Evolutionary conservation across 2,329 filamentous ascomycete species (phyloP).

Genomic region (Leptographium procerum): DNA sequence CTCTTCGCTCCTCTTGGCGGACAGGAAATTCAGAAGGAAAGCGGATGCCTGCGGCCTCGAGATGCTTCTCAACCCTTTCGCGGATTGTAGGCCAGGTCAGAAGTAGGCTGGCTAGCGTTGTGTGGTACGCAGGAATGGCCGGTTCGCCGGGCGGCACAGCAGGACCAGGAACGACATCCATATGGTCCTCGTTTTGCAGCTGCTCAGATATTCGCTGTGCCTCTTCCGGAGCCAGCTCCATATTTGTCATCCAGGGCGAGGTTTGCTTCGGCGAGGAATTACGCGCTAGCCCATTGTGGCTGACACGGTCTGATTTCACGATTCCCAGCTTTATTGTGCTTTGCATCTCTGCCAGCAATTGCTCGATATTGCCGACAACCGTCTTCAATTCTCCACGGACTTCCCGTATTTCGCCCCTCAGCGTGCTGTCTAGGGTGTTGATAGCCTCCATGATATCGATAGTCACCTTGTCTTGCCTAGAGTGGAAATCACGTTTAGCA

Average conservation of each 20-base stretch:
- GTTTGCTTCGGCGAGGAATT: conserved; percentile 8
- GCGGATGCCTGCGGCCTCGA: conserved; percentile 38
- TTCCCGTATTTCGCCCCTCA: not conserved
- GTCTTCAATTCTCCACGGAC: not conserved
- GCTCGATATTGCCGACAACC: not conserved
- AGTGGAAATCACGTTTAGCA: not conserved
- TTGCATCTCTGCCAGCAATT: not conserved
- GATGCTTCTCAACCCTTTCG: conserved; percentile 43
- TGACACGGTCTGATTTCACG: not conserved
- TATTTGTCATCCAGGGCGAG: not conserved
- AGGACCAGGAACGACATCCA: conserved; percentile 35
- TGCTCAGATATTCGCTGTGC: conserved; percentile 23
- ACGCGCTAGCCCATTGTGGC: not conserved
- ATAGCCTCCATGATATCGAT: conserved; percentile 50
- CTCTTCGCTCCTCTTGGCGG: conserved; percentile 60
- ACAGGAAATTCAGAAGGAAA: conserved; percentile 64
- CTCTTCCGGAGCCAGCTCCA: conserved; percentile 15
- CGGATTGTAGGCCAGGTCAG: conserved; percentile 61
- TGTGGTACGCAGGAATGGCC: conserved; percentile 74
- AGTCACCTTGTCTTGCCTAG: conserved; percentile 47
- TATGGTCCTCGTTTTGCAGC: conserved; percentile 33
- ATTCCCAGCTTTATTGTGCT: not conserved
- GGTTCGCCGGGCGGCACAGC: conserved; percentile 47
- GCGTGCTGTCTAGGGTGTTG: conserved; percentile 23
- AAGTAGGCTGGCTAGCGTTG: conserved; percentile 76